These are phyloP conservation scores for Hypomontagnella monticulosa DNA, from an alignment of 495 filamentous ascomycete species.

Conservation along the genomic window DNA sequence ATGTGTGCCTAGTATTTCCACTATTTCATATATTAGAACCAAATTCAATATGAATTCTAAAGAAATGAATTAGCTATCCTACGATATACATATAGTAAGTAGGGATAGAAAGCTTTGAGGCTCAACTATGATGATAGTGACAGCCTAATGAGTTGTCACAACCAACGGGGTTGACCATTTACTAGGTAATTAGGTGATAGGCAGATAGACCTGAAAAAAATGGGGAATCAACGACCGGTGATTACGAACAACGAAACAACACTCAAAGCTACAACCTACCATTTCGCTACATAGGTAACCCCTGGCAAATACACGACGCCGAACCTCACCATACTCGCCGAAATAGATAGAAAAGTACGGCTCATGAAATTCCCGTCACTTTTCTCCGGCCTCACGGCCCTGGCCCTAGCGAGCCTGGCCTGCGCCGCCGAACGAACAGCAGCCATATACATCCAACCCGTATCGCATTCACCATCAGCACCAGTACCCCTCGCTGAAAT, in stretches of 20 bases:
- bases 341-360: not conserved
- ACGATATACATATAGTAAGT: not conserved
- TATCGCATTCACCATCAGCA: constrained; percentile 40
- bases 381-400: constrained; percentile 47
- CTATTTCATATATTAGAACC: too few relatives aligned
- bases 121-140: constrained; percentile 10
- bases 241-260: constrained; percentile 22
- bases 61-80: too few relatives aligned
- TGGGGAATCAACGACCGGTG: constrained; percentile 25
- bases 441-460: constrained; percentile 58
- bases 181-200: too few relatives aligned
- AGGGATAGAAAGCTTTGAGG: too few relatives aligned
- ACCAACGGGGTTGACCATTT: too few relatives aligned
- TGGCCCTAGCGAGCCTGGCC: constrained; percentile 40
- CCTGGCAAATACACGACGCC: not conserved
- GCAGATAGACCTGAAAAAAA: constrained; percentile 4
- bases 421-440: constrained; percentile 43
- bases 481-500: constrained; percentile 59
- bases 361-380: constrained; percentile 42
- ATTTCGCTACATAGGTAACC: constrained; percentile 11
- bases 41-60: too few relatives aligned
- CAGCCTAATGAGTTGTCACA: too few relatives aligned
- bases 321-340: not conserved
- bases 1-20: too few relatives aligned
- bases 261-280: constrained; percentile 29